Evolutionary conservation across 1,139 yeast genomes (phyloP).

Genomic region (Suhomyces coccinellae): DNA sequence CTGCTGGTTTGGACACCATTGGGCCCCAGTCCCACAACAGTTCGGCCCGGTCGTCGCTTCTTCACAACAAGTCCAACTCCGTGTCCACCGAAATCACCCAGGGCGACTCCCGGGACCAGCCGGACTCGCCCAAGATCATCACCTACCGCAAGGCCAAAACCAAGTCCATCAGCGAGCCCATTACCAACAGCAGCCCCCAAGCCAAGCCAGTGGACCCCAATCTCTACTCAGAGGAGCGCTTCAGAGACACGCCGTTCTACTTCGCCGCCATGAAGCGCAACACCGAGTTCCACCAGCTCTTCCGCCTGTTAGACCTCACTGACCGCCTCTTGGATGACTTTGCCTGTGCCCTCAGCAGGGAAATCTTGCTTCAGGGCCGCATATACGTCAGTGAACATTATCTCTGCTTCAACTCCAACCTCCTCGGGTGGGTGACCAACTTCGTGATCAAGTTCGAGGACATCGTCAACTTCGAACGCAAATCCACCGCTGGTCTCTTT

Average conservation of each 20-base stretch:
- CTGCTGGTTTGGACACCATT: constrained; percentile 1
- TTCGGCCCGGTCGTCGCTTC: constrained; percentile 10
- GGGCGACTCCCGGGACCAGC: constrained; percentile 1
- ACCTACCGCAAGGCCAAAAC: constrained; percentile 44
- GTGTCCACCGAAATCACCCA: constrained; percentile 1
- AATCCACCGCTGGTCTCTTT: constrained; percentile 81
- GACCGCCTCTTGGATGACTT: constrained; percentile 82
- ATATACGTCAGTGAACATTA: constrained; percentile 78
- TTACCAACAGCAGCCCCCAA: constrained; percentile 16
- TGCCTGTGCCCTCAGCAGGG: constrained; percentile 86
- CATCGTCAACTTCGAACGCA: constrained; percentile 72
- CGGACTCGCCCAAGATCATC: constrained; percentile 46
- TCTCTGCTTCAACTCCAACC: constrained; percentile 86
- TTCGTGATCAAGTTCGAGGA: constrained; percentile 73
- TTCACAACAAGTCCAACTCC: constrained; percentile 12
- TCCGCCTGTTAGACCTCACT: constrained; percentile 64
- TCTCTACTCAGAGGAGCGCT: constrained; percentile 41
- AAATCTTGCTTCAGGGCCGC: constrained; percentile 88
- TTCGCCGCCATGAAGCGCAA: constrained; percentile 73
- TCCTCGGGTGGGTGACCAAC: constrained; percentile 90
- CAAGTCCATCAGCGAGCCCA: constrained; percentile 33
- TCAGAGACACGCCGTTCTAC: constrained; percentile 36
- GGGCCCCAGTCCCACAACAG: not conserved
- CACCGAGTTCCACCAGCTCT: constrained; percentile 75
- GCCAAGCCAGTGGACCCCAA: constrained; percentile 29